These are phyloP conservation scores for Fonsecaea monophora DNA, from an alignment of 2,329 filamentous ascomycete genomes.

Conservation along the genomic window DNA sequence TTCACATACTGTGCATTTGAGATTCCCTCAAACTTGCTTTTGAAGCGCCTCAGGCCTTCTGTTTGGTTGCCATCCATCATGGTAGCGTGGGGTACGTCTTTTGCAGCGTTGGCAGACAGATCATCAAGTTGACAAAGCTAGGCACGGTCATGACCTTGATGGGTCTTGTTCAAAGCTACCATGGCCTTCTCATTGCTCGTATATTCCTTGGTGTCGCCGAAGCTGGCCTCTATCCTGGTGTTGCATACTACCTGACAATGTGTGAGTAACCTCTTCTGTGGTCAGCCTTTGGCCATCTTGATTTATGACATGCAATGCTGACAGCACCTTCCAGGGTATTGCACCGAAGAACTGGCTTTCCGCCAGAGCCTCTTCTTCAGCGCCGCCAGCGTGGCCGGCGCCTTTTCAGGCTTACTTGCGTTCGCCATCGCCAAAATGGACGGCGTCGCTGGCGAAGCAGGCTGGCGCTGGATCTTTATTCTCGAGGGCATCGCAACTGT, in stretches of 20 bases:
- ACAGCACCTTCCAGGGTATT: conserved; percentile 45
- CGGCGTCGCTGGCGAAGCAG: conserved; percentile 54
- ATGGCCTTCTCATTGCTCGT: conserved; percentile 48
- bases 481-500: conserved; percentile 57
- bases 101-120: not conserved
- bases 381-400: conserved; percentile 57
- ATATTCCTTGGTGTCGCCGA: conserved; percentile 55
- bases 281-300: not conserved
- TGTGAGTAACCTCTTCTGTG: conserved; percentile 39
- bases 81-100: conserved; percentile 48
- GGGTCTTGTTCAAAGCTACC: conserved; percentile 51
- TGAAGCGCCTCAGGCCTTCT: conserved; percentile 53
- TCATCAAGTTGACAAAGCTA: not conserved
- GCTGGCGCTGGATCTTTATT: conserved; percentile 65
- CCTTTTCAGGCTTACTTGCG: conserved; percentile 60
- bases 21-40: conserved; percentile 67
- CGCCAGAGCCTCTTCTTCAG: conserved; percentile 57
- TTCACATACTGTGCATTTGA: conserved; percentile 65
- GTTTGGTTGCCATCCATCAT: conserved; percentile 43
- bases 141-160: conserved; percentile 57
- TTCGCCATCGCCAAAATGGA: conserved; percentile 60
- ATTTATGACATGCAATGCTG: not conserved
- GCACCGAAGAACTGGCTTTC: conserved; percentile 50
- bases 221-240: conserved; percentile 51
- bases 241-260: conserved; percentile 53